Percentiles rank a stretch among this genome's conserved stretches.
These are phyloP conservation scores for Raphanus hybrid DNA, from an alignment of 441 rosid genomes.

Conservation along the genomic window DNA sequence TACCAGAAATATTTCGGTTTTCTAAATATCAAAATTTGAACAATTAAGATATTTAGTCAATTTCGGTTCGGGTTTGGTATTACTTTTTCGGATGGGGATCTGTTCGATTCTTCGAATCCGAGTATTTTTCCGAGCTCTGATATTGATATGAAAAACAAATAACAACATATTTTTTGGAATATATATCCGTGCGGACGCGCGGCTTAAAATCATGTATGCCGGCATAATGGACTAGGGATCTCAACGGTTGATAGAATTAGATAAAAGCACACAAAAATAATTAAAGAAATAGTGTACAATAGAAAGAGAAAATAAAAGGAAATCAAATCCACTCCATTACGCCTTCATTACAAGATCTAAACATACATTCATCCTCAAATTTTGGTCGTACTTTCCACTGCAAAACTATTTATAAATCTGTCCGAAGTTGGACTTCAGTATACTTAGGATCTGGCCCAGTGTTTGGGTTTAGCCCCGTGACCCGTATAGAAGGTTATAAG, in stretches of 20 bases:
- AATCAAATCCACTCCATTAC: neutral
- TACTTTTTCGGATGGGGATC: too few species aligned
- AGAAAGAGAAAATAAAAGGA: neutral
- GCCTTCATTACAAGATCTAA: neutral
- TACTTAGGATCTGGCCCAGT: neutral
- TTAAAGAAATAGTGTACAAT: neutral
- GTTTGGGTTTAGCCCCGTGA: neutral
- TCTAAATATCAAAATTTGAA: too few species aligned
- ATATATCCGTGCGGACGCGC: too few species aligned
- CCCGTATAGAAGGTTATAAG: neutral
- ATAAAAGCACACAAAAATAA: neutral
- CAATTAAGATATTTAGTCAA: too few species aligned
- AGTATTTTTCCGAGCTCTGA: too few species aligned
- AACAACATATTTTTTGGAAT: too few species aligned
- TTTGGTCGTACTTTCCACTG: neutral
- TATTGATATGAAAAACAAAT: too few species aligned
- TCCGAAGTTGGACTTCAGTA: neutral
- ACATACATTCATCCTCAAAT: neutral
- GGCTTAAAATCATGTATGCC: neutral
- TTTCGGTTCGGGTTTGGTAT: too few species aligned
- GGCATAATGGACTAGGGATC: slow-evolving; percentile 16
- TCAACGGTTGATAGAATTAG: neutral
- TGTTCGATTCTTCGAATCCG: too few species aligned
- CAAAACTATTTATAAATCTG: neutral
- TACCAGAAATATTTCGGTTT: too few species aligned